Conservation (phyloP, 208 protist genomes). For the Porcisia hertigi region DNA sequence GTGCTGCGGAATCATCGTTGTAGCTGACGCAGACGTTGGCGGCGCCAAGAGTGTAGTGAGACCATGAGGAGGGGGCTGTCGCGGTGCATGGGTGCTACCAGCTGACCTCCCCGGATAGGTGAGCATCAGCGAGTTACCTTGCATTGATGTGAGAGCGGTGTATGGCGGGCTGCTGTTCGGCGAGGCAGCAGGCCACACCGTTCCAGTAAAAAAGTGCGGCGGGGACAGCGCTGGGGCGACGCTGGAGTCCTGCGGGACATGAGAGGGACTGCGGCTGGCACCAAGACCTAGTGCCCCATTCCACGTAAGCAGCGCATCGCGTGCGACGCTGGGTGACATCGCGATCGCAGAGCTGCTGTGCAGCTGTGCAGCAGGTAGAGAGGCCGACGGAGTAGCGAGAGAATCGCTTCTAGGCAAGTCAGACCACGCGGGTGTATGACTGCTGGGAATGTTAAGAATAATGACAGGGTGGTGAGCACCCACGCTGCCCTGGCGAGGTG, state of each 20-base stretch:
- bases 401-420: conserved; percentile 16
- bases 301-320: neutral
- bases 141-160: neutral
- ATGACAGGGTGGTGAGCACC: neutral
- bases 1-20: neutral
- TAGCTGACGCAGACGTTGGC: neutral
- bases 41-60: conserved; percentile 3
- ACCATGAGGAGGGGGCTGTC: neutral
- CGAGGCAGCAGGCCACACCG: neutral
- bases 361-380: conserved; percentile 13
- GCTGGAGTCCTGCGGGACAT: neutral
- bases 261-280: neutral
- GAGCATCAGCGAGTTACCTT: neutral
- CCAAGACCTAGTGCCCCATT: neutral
- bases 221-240: neutral
- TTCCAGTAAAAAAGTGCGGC: neutral
- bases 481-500: neutral
- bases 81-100: neutral
- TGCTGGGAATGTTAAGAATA: conserved; percentile 2
- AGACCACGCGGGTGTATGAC: conserved; percentile 7
- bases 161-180: neutral
- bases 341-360: neutral
- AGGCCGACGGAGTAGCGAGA: conserved; percentile 16
- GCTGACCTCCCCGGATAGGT: neutral
- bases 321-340: neutral